Evolutionary conservation across 176 grass and related monocot species (phyloP), one percentile per base, ranked within the genome.

Genomic region (Triticum urartu): DNA sequence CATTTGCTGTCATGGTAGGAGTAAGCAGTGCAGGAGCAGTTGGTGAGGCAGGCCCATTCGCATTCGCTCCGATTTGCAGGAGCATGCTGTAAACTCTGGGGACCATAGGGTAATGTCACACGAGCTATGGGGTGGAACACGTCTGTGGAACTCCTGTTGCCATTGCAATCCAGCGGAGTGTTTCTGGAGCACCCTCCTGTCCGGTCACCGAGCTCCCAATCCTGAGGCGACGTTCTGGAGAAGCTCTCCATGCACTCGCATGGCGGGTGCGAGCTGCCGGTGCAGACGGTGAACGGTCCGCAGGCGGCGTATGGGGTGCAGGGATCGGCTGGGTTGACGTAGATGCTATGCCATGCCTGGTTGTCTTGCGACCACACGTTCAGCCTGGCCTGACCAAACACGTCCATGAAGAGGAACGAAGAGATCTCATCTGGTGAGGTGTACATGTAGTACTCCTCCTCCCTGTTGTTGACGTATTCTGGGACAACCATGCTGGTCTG

Each of bases 231-330:
- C n/a, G n/a, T 63, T 9, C 21, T 4, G n/a, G 60, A 63, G 60
- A 63, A 63, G 60, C 60, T 63, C 38, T 87, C 68, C 26, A 84
- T 20, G 42, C 89, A 91, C 14, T 87, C 54, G 54, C 89, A 91
- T n/a, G 58, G 32, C 30, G 64, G 65, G 63, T 56, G 26, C 21
- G 48, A 65, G 35, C 9, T 82, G 6, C 64, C 80, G 59, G 78
- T 80, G 66, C 89, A 91, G 47, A 30, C 79, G 26, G 74, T 81
- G 39, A 91, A 91, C 40, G 89, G 39, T 63, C 89, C 89, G 7
- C 85, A 91, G 48, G 74, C 38, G 39, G 72, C 80, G 15, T 76
- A 87, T 22, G 84, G 79, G 48, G 40, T 40, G 34, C 89, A 91
- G 35, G 54, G 64, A 11, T 34, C 12, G 39, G 14, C 79, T 0